Evolutionary conservation across 78 protist genomes (phyloP).

Genomic region (Dictyostelium brefeldianum): DNA sequence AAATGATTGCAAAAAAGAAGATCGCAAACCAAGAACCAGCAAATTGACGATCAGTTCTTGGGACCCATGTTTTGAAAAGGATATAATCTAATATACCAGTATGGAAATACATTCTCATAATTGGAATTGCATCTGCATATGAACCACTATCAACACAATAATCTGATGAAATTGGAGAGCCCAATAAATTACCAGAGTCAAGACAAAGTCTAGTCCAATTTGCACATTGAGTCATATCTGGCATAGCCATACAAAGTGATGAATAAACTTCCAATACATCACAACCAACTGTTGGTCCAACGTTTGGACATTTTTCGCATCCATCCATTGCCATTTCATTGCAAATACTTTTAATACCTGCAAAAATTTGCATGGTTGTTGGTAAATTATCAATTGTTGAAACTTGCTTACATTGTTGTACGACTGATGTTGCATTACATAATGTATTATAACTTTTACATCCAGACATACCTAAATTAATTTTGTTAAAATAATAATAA

Average conservation of each 20-base stretch:
- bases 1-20: conserved; percentile 54
- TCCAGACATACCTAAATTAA: conserved; percentile 43
- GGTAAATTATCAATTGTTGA: neutral
- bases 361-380: neutral
- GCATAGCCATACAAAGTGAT: conserved; percentile 59
- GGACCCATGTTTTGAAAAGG: conserved; percentile 60
- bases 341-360: conserved; percentile 29
- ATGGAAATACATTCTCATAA: conserved; percentile 83
- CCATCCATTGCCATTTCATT: conserved; percentile 56
- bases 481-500: too few relatives aligned
- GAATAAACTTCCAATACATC: conserved; percentile 45
- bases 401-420: neutral
- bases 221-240: conserved; percentile 59
- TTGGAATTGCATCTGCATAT: neutral
- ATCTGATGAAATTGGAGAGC: neutral
- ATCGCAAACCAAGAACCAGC: conserved; percentile 51
- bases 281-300: neutral
- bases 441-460: conserved; percentile 20
- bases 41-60: conserved; percentile 52
- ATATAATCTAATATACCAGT: conserved; percentile 72
- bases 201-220: conserved; percentile 45
- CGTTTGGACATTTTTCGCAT: conserved; percentile 26
- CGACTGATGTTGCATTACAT: conserved; percentile 19
- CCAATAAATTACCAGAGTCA: neutral
- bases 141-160: conserved; percentile 8